phyloP scores from a whole-genome alignment of 2,329 filamentous ascomycete genomes.

The Fusarium mundagurra region DNA sequence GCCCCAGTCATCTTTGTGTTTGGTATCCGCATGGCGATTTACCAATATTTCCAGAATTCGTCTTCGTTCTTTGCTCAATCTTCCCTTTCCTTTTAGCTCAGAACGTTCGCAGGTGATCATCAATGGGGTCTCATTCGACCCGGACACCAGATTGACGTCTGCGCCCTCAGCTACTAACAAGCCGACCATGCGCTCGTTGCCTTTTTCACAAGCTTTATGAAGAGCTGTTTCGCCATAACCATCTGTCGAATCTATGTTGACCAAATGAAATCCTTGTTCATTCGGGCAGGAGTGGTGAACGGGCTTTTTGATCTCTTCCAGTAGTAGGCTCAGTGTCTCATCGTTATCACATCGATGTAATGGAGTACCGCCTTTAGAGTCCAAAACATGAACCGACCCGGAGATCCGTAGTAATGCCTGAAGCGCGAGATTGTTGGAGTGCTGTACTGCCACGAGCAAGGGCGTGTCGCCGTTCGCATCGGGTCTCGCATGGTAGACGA shows the following conservation, averaged over 20 bases:
- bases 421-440: constrained; percentile 7
- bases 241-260: constrained; percentile 3
- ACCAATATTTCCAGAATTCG: constrained; percentile 3
- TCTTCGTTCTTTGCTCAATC: background rate
- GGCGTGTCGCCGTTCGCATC: constrained; percentile 10
- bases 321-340: background rate
- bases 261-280: background rate
- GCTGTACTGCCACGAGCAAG: constrained; percentile 8
- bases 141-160: constrained; percentile 3
- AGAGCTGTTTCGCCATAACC: constrained; percentile 11
- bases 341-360: constrained; percentile 5
- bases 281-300: background rate
- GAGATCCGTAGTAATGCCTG: background rate
- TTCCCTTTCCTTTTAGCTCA: background rate
- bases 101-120: constrained; percentile 2
- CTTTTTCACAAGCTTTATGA: constrained; percentile 15
- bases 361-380: constrained; percentile 1
- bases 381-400: constrained; percentile 3
- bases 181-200: constrained; percentile 1
- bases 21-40: background rate
- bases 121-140: background rate
- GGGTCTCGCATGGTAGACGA: background rate
- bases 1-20: background rate
- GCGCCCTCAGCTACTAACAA: constrained; percentile 12
- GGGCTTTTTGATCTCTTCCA: constrained; percentile 18